These are phyloP conservation scores for Barnettozyma sucrosica DNA, from an alignment of 805 yeast genomes.

Conservation along the genomic window DNA sequence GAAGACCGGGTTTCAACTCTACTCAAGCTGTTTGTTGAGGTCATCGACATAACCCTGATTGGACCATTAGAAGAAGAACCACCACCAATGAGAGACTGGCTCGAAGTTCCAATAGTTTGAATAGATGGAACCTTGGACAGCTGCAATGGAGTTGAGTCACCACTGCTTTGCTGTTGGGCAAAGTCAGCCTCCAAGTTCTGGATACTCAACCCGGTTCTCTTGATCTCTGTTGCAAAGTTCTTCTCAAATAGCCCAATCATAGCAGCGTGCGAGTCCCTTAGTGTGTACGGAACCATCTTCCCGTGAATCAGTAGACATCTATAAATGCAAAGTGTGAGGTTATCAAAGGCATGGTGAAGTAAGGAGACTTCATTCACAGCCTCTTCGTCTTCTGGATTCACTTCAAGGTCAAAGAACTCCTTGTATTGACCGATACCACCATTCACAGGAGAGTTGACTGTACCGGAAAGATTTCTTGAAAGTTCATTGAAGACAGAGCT, in stretches of 20 bases:
- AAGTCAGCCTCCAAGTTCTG: slow-evolving; percentile 20
- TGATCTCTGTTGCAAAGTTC: slow-evolving; percentile 65
- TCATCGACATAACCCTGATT: not conserved
- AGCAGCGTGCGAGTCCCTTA: slow-evolving; percentile 62
- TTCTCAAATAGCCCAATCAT: slow-evolving; percentile 54
- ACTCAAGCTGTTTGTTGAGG: slow-evolving; percentile 9
- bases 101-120: slow-evolving; percentile 6
- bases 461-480: slow-evolving; percentile 70
- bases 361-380: slow-evolving; percentile 25
- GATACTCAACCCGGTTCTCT: slow-evolving; percentile 27
- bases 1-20: slow-evolving; percentile 27
- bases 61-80: not conserved
- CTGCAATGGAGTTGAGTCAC: slow-evolving; percentile 8
- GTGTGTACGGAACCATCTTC: slow-evolving; percentile 46
- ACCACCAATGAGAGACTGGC: not conserved
- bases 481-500: slow-evolving; percentile 52
- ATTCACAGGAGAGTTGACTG: slow-evolving; percentile 88
- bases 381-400: slow-evolving; percentile 24
- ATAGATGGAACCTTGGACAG: slow-evolving; percentile 18
- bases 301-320: slow-evolving; percentile 68
- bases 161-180: slow-evolving; percentile 5
- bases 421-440: slow-evolving; percentile 88
- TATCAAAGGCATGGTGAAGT: slow-evolving; percentile 48
- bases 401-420: slow-evolving; percentile 47
- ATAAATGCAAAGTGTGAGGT: slow-evolving; percentile 58